phyloP scores from a whole-genome alignment of 129 eudicot species.

The Pseudognaphalium luteoalbum region DNA sequence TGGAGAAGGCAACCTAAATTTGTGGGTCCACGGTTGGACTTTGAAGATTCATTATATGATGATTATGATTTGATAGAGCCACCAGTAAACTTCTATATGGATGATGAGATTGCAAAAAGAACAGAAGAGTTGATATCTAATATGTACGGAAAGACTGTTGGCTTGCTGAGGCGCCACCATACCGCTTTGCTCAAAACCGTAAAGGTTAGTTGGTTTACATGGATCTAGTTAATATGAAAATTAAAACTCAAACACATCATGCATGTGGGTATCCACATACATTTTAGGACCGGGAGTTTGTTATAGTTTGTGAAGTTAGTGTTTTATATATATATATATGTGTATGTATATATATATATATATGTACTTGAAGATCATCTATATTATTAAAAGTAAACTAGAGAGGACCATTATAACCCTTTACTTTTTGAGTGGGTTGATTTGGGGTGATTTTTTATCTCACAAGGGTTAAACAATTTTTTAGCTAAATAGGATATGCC shows the following conservation, averaged over 20 bases:
- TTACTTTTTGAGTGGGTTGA: neutral
- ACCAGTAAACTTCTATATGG: slow-evolving; percentile 68
- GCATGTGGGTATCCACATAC: neutral
- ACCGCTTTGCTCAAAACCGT: slow-evolving; percentile 94
- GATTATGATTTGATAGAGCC: slow-evolving; percentile 57
- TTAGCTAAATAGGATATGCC: neutral
- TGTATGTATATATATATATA: neutral
- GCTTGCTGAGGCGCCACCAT: slow-evolving; percentile 61
- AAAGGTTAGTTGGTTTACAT: slow-evolving; percentile 48
- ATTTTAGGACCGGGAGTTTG: neutral
- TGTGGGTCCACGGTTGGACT: slow-evolving; percentile 89
- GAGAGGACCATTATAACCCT: neutral
- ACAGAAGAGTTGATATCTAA: slow-evolving; percentile 65
- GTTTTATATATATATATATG: neutral
- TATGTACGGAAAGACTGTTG: slow-evolving; percentile 70
- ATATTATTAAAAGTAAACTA: too few species aligned
- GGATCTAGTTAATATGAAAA: neutral
- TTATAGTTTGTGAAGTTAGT: neutral
- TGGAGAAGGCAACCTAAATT: slow-evolving; percentile 62
- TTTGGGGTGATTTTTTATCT: neutral
- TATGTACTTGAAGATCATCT: neutral
- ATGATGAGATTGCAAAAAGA: slow-evolving; percentile 74
- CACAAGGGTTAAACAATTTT: neutral
- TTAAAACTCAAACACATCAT: too few species aligned
- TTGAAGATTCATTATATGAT: slow-evolving; percentile 77